Conservation (phyloP, 2,329 filamentous ascomycete species). For the Thielaviopsis euricoi region DNA sequence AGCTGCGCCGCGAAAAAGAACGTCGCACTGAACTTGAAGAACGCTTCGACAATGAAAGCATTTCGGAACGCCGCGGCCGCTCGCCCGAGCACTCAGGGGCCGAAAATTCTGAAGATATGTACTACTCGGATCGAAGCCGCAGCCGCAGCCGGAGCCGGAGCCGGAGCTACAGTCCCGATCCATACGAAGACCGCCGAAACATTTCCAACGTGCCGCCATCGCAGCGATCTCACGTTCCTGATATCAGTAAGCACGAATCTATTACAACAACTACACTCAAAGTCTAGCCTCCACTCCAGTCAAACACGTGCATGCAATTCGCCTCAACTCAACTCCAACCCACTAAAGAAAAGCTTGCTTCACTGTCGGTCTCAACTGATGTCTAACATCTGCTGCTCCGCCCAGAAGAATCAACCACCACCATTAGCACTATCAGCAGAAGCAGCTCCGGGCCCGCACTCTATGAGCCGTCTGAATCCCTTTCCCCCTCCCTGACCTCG, state of each 20-base stretch:
- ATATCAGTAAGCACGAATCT: conserved; percentile 6
- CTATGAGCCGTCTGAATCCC: not conserved
- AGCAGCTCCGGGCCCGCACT: not conserved
- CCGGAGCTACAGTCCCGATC: not conserved
- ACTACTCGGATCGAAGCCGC: conserved; percentile 9
- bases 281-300: not conserved
- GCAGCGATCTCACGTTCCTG: not conserved
- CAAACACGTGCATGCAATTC: not conserved
- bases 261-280: not conserved
- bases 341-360: not conserved
- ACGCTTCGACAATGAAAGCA: not conserved
- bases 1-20: not conserved
- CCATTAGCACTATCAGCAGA: conserved; percentile 4
- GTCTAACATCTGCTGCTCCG: conserved; percentile 3
- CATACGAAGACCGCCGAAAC: not conserved
- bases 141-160: conserved; percentile 15
- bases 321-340: not conserved
- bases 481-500: not conserved
- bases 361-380: not conserved
- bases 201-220: conserved; percentile 1
- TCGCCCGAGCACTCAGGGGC: not conserved
- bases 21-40: not conserved
- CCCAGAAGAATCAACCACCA: conserved; percentile 5
- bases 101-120: not conserved
- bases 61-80: not conserved